phyloP scores from a whole-genome alignment of 345 rosid genomes.

The Citrus medica region DNA sequence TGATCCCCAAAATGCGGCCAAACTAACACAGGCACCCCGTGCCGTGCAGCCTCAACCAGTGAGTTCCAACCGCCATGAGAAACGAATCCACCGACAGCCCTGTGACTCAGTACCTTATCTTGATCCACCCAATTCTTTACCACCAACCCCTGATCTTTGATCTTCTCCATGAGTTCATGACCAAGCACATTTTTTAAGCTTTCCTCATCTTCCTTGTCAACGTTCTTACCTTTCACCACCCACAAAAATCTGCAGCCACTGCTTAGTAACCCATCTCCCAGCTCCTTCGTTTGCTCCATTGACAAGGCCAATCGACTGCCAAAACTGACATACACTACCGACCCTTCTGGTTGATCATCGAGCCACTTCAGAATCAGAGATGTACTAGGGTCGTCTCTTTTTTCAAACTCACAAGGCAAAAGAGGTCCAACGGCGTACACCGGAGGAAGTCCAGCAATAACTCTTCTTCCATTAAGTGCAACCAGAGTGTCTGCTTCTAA shows the following conservation, averaged over 20 bases:
- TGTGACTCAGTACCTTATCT: conserved; percentile 29
- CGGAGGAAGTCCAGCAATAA: conserved; percentile 20
- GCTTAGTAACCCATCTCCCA: conserved; percentile 35
- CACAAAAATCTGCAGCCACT: conserved; percentile 34
- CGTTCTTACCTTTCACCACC: conserved; percentile 31
- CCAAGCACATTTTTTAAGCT: conserved; percentile 30
- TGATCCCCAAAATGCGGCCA: conserved; percentile 53
- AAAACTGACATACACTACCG: conserved; percentile 42
- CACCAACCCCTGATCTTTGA: conserved; percentile 25
- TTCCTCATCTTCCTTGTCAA: conserved; percentile 40
- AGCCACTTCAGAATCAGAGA: conserved; percentile 27
- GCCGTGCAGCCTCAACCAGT: conserved; percentile 36
- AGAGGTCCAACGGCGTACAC: conserved; percentile 35
- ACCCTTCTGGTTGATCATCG: conserved; percentile 27
- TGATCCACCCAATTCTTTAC: conserved; percentile 45
- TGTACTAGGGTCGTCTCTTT: not conserved
- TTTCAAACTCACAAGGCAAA: conserved; percentile 19
- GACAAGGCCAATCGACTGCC: conserved; percentile 42
- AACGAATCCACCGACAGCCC: conserved; percentile 37
- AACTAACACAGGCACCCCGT: conserved; percentile 37
- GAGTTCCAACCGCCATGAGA: conserved; percentile 48
- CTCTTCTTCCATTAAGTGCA: conserved; percentile 17
- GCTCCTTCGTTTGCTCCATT: conserved; percentile 35
- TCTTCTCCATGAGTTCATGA: conserved; percentile 14
- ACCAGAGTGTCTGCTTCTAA: conserved; percentile 25